Conservation (phyloP, 2,329 filamentous ascomycete species). For the Talaromyces sp. region DNA sequence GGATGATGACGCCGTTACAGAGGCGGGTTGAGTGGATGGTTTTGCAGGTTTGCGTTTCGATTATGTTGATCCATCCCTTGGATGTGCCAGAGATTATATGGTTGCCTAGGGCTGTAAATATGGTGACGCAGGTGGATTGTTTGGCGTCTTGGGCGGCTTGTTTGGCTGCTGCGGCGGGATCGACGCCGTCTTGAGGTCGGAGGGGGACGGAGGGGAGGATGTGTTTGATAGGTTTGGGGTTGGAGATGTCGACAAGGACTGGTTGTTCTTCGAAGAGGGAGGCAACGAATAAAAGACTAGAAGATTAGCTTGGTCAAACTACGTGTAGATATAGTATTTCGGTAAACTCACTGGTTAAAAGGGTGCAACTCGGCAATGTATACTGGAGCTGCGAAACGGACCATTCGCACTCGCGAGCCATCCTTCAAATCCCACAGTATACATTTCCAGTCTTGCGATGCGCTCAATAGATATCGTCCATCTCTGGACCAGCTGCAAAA, state of each 20-base stretch:
- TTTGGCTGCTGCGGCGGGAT: constrained; percentile 64
- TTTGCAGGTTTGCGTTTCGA: constrained; percentile 73
- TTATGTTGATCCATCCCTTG: constrained; percentile 94
- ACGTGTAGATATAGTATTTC: too few relatives aligned
- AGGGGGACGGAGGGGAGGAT: constrained; percentile 78
- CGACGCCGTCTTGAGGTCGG: constrained; percentile 66
- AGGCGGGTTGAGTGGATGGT: constrained; percentile 89
- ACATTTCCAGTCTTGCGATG: constrained; percentile 93
- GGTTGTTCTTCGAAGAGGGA: constrained; percentile 93
- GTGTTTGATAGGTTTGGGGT: constrained; percentile 67
- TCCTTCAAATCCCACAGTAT: constrained; percentile 89
- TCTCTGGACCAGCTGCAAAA: constrained; percentile 75
- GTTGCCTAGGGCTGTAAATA: constrained; percentile 80
- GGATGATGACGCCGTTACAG: constrained; percentile 81
- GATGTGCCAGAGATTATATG: constrained; percentile 91
- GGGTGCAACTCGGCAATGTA: constrained; percentile 96
- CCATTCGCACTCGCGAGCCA: constrained; percentile 69
- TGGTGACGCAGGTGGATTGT: constrained; percentile 87
- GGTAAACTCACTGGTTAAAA: constrained; percentile 65
- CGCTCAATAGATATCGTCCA: constrained; percentile 85
- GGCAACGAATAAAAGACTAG: constrained; percentile 77
- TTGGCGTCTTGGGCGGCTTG: constrained; percentile 88
- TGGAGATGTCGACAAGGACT: constrained; percentile 75
- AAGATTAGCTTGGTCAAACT: background rate
- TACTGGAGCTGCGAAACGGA: constrained; percentile 87